phyloP scores from a whole-genome alignment of 2,329 filamentous ascomycete species.

The Exophiala sideris region DNA sequence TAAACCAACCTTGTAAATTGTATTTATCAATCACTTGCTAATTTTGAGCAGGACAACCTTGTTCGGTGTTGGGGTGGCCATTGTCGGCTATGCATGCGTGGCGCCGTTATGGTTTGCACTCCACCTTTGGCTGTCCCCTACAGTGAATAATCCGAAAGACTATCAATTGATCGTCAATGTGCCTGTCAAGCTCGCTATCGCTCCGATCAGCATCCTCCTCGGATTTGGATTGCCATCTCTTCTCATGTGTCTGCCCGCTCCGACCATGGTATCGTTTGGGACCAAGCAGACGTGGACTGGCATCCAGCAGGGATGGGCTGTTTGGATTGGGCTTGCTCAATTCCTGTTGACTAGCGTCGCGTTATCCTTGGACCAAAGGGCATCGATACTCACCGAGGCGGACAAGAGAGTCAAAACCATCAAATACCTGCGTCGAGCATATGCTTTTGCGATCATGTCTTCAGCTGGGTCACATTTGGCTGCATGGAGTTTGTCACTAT shows the following conservation, averaged over 20 bases:
- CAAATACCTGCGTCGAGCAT: conserved; percentile 37
- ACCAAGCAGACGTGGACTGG: conserved; percentile 49
- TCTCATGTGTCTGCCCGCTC: conserved; percentile 44
- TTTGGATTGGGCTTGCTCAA: conserved; percentile 44
- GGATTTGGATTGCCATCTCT: conserved; percentile 46
- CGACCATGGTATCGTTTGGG: conserved; percentile 36
- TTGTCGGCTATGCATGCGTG: conserved; percentile 44
- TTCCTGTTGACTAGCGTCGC: conserved; percentile 31
- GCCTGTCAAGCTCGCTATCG: conserved; percentile 33
- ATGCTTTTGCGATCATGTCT: conserved; percentile 41
- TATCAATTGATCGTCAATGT: conserved; percentile 33
- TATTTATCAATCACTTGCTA: neutral
- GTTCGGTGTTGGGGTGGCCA: conserved; percentile 43
- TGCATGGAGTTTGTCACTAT: conserved; percentile 40
- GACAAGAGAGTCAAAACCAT: conserved; percentile 30
- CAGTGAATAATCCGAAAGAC: conserved; percentile 35
- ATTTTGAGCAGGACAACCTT: conserved; percentile 32
- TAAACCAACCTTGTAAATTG: conserved; percentile 3
- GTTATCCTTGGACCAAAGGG: conserved; percentile 29
- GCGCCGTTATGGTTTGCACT: conserved; percentile 43
- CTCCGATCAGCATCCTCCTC: conserved; percentile 42
- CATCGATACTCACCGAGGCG: conserved; percentile 20
- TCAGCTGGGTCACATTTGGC: conserved; percentile 41
- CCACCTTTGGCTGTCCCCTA: conserved; percentile 44
- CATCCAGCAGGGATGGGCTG: conserved; percentile 51